Evolutionary conservation across 208 protist species (phyloP).

Genomic region (Wallacemonas sp.): DNA sequence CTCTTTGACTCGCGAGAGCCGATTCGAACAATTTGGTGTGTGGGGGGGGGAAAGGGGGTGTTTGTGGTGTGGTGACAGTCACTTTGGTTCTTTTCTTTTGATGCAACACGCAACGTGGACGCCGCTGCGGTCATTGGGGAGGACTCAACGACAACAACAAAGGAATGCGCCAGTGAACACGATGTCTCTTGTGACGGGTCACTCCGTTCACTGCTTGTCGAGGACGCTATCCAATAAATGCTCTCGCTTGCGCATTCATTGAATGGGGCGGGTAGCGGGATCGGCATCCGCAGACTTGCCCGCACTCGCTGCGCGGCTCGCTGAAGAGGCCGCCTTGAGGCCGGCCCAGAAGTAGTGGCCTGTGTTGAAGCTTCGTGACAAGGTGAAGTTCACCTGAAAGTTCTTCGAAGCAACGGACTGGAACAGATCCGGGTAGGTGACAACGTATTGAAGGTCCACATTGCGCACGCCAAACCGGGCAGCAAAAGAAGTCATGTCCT

Average conservation of each 20-base stretch:
- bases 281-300: background rate
- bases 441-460: conserved; percentile 68
- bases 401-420: conserved; percentile 51
- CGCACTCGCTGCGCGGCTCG: background rate
- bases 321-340: conserved; percentile 27
- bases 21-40: background rate
- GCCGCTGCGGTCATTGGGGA: too few relatives aligned
- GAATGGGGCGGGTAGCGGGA: too few relatives aligned
- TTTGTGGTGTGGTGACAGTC: background rate
- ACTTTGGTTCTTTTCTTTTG: conserved; percentile 3
- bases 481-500: conserved; percentile 61
- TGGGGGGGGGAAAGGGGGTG: background rate
- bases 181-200: too few relatives aligned
- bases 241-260: too few relatives aligned
- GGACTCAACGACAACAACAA: too few relatives aligned
- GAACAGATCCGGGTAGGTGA: conserved; percentile 63
- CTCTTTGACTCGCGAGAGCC: too few relatives aligned
- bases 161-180: too few relatives aligned
- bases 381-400: conserved; percentile 65
- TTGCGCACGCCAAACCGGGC: conserved; percentile 47
- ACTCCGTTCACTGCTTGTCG: too few relatives aligned
- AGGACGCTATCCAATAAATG: too few relatives aligned
- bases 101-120: background rate
- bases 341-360: conserved; percentile 88
- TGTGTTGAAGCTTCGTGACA: conserved; percentile 57